Percentiles rank a stretch among this genome's conserved stretches.
Evolutionary conservation across 371 early-diverging fungal genomes (phyloP).

Genomic region (Mucor piriformis): DNA sequence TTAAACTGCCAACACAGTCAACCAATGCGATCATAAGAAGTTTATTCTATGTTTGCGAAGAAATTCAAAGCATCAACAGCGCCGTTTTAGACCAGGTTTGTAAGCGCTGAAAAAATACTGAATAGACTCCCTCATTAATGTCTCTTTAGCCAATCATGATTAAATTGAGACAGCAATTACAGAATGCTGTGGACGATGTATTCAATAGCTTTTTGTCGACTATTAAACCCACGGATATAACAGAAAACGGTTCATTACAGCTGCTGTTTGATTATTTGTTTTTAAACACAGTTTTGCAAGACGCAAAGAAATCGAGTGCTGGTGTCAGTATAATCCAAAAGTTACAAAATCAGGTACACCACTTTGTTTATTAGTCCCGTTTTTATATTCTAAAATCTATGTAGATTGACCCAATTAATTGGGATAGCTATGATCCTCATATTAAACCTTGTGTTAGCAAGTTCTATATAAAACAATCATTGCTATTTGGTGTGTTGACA

Average conservation of each 20-base stretch:
- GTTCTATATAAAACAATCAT: slow-evolving; percentile 49
- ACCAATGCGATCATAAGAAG: slow-evolving; percentile 41
- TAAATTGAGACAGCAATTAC: slow-evolving; percentile 10
- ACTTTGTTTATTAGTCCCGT: background rate
- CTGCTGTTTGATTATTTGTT: slow-evolving; percentile 57
- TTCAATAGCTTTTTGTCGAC: background rate
- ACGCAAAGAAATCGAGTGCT: background rate
- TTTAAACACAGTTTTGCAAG: slow-evolving; percentile 21
- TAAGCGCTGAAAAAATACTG: no score
- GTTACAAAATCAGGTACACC: background rate
- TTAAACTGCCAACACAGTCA: slow-evolving; percentile 51
- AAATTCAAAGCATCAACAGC: slow-evolving; percentile 51
- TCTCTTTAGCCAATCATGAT: slow-evolving; percentile 3
- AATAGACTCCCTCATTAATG: background rate
- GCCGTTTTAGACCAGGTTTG: slow-evolving; percentile 42
- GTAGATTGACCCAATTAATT: slow-evolving; percentile 63
- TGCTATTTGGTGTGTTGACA: slow-evolving; percentile 51
- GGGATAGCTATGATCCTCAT: slow-evolving; percentile 54
- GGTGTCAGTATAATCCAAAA: background rate
- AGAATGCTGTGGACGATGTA: background rate
- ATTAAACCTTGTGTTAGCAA: slow-evolving; percentile 48
- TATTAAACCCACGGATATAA: slow-evolving; percentile 2
- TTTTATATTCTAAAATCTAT: background rate
- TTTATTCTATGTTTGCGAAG: slow-evolving; percentile 50
- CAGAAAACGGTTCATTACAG: slow-evolving; percentile 60